Base-by-base conservation (phyloP, 768 basidiomycete species). In the Mycena leptocephala region DNA sequence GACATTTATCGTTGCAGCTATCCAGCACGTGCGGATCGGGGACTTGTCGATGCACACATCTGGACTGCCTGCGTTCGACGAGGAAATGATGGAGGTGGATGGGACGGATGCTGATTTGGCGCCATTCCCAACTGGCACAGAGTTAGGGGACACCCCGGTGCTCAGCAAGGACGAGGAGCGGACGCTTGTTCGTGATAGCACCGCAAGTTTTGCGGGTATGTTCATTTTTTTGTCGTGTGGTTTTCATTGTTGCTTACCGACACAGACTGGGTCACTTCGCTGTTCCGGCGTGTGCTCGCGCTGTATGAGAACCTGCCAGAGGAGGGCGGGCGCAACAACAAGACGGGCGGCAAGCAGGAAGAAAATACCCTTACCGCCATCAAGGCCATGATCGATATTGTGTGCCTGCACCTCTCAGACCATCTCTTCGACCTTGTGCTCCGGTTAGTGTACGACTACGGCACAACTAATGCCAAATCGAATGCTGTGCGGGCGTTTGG, bases 251-350 rank as follows among this genome's bases (percentile, higher is more conserved):
- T 61, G 10, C 59, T 35, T 24, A 18, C 11, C 58, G 74, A 7
- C 16, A 16, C 74, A 95, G 96, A 95, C 80, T 96, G 96, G 95
- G 93, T 96, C 16, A 90, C 90, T 0, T 92, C 93, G 26, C 90
- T 96, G 35, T 93, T 96, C 80, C 89, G 95, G 20, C 91, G 95
- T 13, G 92, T 96, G 65, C 88, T 96, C 66, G 91, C 95, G 1
- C 85, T 99, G 24, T 97, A 95, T 81, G 96, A 97, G 86, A 97
- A 98, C 81, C 87, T 99, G 6, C 97, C 97, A 0, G 98, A 99
- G 83, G 97, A 98, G 85, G 97, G 96, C 14, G 98, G 98, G 6
- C 93, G 92, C 86, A 92, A 90, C 85, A 95, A 95, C 76, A 94
- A 90, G 41, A 96, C 96, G 2, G 95, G 95, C 28, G 95, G 95